Evolutionary conservation across 2,329 filamentous ascomycete genomes (phyloP), one percentile per base, ranked within the genome.

Genomic region (Phialophora verrucosa): DNA sequence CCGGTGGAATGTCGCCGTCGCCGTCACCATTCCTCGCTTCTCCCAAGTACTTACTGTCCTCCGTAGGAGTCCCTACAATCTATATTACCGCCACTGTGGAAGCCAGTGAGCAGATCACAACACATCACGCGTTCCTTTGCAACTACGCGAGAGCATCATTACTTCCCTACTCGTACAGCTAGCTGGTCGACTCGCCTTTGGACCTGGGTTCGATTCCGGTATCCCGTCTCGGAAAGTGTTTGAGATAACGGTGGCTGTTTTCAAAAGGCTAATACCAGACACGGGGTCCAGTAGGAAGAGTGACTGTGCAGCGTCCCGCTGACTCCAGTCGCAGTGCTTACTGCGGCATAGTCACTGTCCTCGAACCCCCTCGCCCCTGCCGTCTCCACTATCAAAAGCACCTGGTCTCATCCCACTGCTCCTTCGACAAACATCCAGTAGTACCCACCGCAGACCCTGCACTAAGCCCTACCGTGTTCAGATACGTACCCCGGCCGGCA

Each of bases 391-490:
- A n/a, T n/a, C 6, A n/a, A n/a, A 44, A 44, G 38, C 38, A 11
- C 17, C 20, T 4, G 23, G 27, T 27, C 20, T 12, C 49, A 23
- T 29, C 20, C 49, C 17, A n/a, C 14, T 14, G 23, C 49, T 51
- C 49, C 14, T 27, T 12, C 49, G 1, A 51, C 20, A 10, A n/a
- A n/a, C 14, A 44, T n/a, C 20, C 38, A n/a, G 17, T 6, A 17
- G 17, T 6, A 17, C 38, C 38, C 38, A 42, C 38, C 10, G 5
- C 38, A n/a, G 38, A 44, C 5, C 38, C 0, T 20, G 31, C 29
- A 25, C 53, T 35, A 55, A 55, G 53, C 53, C 53, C 29, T 55
- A 55, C 27, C 53, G 53, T 55, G 29, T 35, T 35, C 10, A 14
- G 17, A 55, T 20, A 5, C 50, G 27, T 5, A 2, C 27, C 27